phyloP scores from a whole-genome alignment of 306 rosid species.

The Quercus alba region DNA sequence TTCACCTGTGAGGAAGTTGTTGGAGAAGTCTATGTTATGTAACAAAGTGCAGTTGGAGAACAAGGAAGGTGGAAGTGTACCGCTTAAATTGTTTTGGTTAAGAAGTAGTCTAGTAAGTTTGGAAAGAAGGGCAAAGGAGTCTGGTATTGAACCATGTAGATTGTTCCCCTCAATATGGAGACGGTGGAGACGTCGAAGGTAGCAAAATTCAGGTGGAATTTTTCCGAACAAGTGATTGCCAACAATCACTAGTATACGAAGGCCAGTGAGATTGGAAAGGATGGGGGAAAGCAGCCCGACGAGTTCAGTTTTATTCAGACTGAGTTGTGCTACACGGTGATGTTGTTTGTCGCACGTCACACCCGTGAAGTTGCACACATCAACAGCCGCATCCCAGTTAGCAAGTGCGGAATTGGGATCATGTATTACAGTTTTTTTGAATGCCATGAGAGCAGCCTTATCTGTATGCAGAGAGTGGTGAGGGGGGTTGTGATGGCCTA shows the following conservation, averaged over 20 bases:
- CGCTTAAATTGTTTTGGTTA: constrained; percentile 29
- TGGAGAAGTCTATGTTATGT: constrained; percentile 43
- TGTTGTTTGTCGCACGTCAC: constrained; percentile 38
- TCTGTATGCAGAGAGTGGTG: constrained; percentile 42
- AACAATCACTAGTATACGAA: constrained; percentile 32
- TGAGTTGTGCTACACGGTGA: constrained; percentile 41
- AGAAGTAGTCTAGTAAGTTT: constrained; percentile 29
- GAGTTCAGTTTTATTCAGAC: constrained; percentile 25
- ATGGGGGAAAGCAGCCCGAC: constrained; percentile 52
- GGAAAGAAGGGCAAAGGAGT: constrained; percentile 43
- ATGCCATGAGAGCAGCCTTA: constrained; percentile 53
- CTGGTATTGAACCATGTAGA: constrained; percentile 52
- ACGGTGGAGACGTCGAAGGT: constrained; percentile 36
- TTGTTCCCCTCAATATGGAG: constrained; percentile 42
- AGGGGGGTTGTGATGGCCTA: constrained; percentile 27
- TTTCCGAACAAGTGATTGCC: constrained; percentile 40
- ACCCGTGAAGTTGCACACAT: constrained; percentile 56
- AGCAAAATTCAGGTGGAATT: constrained; percentile 46
- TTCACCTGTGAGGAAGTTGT: constrained; percentile 44
- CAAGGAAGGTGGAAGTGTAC: constrained; percentile 47
- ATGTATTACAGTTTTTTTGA: constrained; percentile 35
- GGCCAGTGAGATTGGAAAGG: constrained; percentile 69
- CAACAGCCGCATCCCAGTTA: constrained; percentile 51
- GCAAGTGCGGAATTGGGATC: constrained; percentile 49
- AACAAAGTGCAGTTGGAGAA: constrained; percentile 59